Evolutionary conservation across 257 asterid genomes (phyloP).

Genomic region (Prunella vulgaris): DNA sequence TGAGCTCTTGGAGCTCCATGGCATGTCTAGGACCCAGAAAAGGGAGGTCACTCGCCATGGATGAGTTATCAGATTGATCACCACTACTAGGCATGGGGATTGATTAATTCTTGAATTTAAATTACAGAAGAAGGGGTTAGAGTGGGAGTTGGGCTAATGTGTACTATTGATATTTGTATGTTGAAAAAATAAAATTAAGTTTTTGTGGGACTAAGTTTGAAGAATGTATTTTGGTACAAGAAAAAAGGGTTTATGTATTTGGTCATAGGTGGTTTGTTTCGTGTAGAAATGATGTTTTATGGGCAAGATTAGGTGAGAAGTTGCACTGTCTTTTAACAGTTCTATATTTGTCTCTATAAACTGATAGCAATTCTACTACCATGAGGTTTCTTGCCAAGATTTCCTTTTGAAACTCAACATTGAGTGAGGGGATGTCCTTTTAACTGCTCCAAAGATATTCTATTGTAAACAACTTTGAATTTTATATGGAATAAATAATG

Average conservation of each 20-base stretch:
- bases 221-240: not conserved
- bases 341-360: not conserved
- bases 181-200: not conserved
- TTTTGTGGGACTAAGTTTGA: not conserved
- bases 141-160: not conserved
- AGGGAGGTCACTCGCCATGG: constrained; percentile 54
- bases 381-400: constrained; percentile 17
- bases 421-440: not conserved
- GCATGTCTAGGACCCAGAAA: constrained; percentile 57
- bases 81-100: constrained; percentile 17
- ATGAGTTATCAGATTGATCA: constrained; percentile 32
- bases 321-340: constrained; percentile 49
- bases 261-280: constrained; percentile 34
- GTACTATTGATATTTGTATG: not conserved
- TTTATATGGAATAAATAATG: too few species aligned
- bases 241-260: not conserved
- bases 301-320: constrained; percentile 67
- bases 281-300: constrained; percentile 37
- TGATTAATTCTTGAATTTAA: not conserved
- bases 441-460: constrained; percentile 11
- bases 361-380: constrained; percentile 19
- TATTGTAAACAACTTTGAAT: not conserved
- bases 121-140: not conserved
- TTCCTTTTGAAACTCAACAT: not conserved
- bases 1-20: constrained; percentile 59